Percentiles rank a stretch among this genome's conserved stretches.
phyloP scores from a whole-genome alignment of 2,329 filamentous ascomycete genomes.

The Pseudocercospora eumusae region DNA sequence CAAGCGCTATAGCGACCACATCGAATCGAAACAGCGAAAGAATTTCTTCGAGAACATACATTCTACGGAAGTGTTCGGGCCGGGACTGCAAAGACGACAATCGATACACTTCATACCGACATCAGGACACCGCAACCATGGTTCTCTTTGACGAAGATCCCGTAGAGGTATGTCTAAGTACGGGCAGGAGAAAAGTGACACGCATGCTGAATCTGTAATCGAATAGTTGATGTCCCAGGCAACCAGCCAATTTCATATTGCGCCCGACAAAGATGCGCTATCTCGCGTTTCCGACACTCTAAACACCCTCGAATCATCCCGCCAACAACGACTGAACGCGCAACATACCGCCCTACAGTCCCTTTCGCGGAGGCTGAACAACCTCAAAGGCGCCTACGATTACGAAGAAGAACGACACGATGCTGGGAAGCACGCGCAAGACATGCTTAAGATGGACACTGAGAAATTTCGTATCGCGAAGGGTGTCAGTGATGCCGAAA shows the following conservation, averaged over 20 bases:
- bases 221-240: slow-evolving; percentile 77
- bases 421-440: slow-evolving; percentile 74
- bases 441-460: slow-evolving; percentile 85
- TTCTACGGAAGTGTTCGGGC: no score
- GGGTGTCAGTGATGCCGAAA: slow-evolving; percentile 81
- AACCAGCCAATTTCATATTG: slow-evolving; percentile 91
- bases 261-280: slow-evolving; percentile 80
- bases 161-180: slow-evolving; percentile 63
- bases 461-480: slow-evolving; percentile 96
- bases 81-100: no score
- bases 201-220: slow-evolving; percentile 15
- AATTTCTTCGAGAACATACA: no score
- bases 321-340: slow-evolving; percentile 66
- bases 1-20: neutral
- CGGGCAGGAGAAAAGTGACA: slow-evolving; percentile 10
- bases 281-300: slow-evolving; percentile 82
- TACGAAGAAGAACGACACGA: slow-evolving; percentile 76
- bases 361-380: slow-evolving; percentile 73
- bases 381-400: slow-evolving; percentile 71
- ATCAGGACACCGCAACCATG: slow-evolving; percentile 41
- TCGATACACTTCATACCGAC: neutral
- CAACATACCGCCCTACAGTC: slow-evolving; percentile 48
- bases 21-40: no score
- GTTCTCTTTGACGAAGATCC: slow-evolving; percentile 97
- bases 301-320: slow-evolving; percentile 78